Evolutionary conservation across 768 basidiomycete genomes (phyloP), one percentile per base, ranked within the genome.

Genomic region (Rhodotorula graminis): DNA sequence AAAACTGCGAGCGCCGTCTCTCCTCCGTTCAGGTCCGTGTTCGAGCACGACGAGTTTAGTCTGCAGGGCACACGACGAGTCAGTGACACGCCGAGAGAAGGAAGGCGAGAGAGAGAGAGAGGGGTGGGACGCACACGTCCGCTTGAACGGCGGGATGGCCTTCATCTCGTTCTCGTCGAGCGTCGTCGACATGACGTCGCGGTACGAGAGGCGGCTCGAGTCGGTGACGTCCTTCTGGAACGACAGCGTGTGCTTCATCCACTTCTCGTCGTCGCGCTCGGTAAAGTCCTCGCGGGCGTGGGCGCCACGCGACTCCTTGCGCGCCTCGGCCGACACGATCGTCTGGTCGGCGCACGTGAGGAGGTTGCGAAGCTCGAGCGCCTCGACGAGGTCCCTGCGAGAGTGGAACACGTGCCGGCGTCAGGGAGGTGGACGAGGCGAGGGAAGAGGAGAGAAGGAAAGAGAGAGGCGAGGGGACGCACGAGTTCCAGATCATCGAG

Each of bases 401-500:
- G 31, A 5, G 29, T 19, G 3, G 29, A 42, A 29, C 1, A 40
- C 29, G 33, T 5, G 61, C 18, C 16, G 47, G 31, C 15, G 31
- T 52, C 49, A 52, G 12, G n/a, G n/a, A n/a, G n/a, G n/a, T n/a
- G n/a, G 21, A n/a, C 16, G 16, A 4, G n/a, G 50, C 42, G 49
- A 60, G 19, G 56, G 25, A 49, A 1, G 18, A 4, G 44, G n/a
- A 37, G 11, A 27, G 37, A 15, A 25, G 47, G 33, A n/a, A 55
- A 15, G 40, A 47, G 33, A 40, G 52, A 19, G 5, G 15, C 40
- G 59, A 18, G 11, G 23, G 18, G 80, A 82, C 92, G 74, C 79
- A 95, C 93, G 92, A 92, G 84, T 98, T 97, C 96, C 95, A 99
- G 82, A 98, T 96, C 94, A 98, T 91, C 83, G 91, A 92, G 80